Conservation (phyloP, 768 basidiomycete genomes). For the Suillus hirtellus region DNA sequence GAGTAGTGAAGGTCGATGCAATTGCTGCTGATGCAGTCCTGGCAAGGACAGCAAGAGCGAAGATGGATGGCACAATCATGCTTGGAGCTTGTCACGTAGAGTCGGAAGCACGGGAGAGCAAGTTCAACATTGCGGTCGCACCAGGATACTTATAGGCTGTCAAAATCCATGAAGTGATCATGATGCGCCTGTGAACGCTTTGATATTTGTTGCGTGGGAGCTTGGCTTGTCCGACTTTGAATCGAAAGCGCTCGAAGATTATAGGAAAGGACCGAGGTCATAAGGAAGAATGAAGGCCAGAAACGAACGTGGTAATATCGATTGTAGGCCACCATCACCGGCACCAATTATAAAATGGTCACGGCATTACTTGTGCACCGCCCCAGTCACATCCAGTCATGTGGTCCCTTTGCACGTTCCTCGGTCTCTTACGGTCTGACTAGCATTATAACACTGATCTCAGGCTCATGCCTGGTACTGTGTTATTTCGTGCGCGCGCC, state of each 20-base stretch:
- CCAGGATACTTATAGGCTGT: constrained; percentile 5
- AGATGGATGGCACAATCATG: constrained; percentile 19
- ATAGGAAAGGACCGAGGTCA: too few relatives aligned
- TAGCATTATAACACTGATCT: not conserved
- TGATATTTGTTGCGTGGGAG: not conserved
- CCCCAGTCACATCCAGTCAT: not conserved
- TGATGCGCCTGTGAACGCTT: not conserved
- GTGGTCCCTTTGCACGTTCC: constrained; percentile 1
- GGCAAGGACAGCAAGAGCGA: constrained; percentile 19
- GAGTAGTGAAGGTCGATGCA: constrained; percentile 29
- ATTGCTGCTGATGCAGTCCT: constrained; percentile 24
- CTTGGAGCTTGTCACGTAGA: not conserved
- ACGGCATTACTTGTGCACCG: not conserved
- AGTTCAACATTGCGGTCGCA: not conserved
- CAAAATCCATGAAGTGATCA: not conserved
- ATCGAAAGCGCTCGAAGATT: not conserved
- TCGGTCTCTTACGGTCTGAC: not conserved
- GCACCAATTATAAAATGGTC: not conserved
- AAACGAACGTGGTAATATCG: too few relatives aligned
- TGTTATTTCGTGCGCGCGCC: not conserved
- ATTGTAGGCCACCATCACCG: too few relatives aligned
- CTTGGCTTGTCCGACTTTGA: not conserved
- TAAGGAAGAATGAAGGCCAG: too few relatives aligned
- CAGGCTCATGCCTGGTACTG: not conserved
- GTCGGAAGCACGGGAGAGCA: not conserved